phyloP scores from a whole-genome alignment of 768 basidiomycete species.

The Pleurotus platypus region DNA sequence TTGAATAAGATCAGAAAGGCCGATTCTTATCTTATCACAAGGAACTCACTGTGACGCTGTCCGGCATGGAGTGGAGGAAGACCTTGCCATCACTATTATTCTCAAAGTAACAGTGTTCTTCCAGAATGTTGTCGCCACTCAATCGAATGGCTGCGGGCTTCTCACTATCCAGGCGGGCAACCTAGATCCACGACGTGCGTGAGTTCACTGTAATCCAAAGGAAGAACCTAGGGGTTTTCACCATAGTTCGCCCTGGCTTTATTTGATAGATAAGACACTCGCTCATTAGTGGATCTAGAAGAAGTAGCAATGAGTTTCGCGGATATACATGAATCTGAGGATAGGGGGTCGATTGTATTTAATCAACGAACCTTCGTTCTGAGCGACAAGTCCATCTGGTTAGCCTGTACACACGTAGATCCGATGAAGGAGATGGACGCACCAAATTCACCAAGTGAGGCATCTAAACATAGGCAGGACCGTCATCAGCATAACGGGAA shows the following conservation, averaged over 20 bases:
- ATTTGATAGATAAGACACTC: slow-evolving; percentile 93
- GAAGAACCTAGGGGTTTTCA: slow-evolving; percentile 3
- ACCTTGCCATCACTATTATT: slow-evolving; percentile 78
- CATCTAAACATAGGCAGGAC: slow-evolving; percentile 50
- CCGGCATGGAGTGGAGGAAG: slow-evolving; percentile 70
- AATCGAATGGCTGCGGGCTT: slow-evolving; percentile 85
- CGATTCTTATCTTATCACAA: slow-evolving; percentile 5
- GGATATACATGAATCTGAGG: slow-evolving; percentile 7
- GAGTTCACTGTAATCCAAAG: neutral
- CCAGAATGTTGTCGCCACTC: slow-evolving; percentile 86
- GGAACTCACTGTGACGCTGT: slow-evolving; percentile 74
- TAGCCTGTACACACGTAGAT: slow-evolving; percentile 11
- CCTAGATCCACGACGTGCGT: slow-evolving; percentile 33
- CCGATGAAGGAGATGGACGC: slow-evolving; percentile 28
- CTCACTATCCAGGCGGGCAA: slow-evolving; percentile 84
- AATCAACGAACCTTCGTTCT: slow-evolving; percentile 66
- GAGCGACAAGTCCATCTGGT: slow-evolving; percentile 12
- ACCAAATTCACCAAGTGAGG: slow-evolving; percentile 93
- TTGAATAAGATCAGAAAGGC: slow-evolving; percentile 11
- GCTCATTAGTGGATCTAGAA: slow-evolving; percentile 89
- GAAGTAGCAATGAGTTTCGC: slow-evolving; percentile 6
- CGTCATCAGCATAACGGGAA: slow-evolving; percentile 7
- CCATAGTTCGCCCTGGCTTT: slow-evolving; percentile 44
- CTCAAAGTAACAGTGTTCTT: slow-evolving; percentile 92
- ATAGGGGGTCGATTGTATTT: slow-evolving; percentile 10